These are phyloP conservation scores for Neurospora discreta DNA, from an alignment of 495 filamentous ascomycete genomes.

Conservation along the genomic window DNA sequence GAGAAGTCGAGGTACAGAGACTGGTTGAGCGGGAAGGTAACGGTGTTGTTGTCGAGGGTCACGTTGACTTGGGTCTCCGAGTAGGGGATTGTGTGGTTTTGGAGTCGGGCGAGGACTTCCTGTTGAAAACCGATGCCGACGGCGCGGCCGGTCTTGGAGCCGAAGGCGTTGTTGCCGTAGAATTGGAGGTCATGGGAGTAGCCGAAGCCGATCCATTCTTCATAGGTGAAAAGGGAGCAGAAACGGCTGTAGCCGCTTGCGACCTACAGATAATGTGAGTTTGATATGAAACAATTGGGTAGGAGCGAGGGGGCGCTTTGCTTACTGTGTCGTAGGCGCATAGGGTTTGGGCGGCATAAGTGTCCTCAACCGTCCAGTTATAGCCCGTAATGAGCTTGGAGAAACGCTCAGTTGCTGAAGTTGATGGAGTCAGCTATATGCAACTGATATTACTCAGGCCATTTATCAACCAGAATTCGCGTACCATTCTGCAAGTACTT, in stretches of 20 bases:
- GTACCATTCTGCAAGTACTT: constrained; percentile 38
- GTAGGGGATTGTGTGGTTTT: constrained; percentile 40
- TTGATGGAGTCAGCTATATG: not conserved
- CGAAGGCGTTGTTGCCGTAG: constrained; percentile 45
- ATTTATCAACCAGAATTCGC: not conserved
- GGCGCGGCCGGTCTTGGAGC: constrained; percentile 50
- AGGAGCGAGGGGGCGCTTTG: constrained; percentile 25
- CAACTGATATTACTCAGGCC: not conserved
- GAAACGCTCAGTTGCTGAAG: constrained; percentile 34
- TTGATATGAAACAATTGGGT: constrained; percentile 22
- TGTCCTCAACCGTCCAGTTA: constrained; percentile 39
- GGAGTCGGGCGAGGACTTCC: constrained; percentile 48
- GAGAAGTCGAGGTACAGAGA: constrained; percentile 71
- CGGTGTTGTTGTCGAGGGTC: constrained; percentile 53
- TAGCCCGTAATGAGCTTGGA: constrained; percentile 34
- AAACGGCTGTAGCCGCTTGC: constrained; percentile 58
- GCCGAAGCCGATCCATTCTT: constrained; percentile 64
- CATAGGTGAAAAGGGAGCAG: constrained; percentile 57
- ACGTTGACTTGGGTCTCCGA: constrained; percentile 48
- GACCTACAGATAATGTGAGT: constrained; percentile 7
- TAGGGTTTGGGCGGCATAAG: constrained; percentile 51
- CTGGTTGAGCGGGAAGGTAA: constrained; percentile 58
- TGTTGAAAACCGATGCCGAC: constrained; percentile 53
- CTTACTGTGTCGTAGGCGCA: constrained; percentile 63
- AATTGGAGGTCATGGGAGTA: constrained; percentile 56